phyloP scores from a whole-genome alignment of 2,329 filamentous ascomycete genomes.

The Ceratocystis colombiana region DNA sequence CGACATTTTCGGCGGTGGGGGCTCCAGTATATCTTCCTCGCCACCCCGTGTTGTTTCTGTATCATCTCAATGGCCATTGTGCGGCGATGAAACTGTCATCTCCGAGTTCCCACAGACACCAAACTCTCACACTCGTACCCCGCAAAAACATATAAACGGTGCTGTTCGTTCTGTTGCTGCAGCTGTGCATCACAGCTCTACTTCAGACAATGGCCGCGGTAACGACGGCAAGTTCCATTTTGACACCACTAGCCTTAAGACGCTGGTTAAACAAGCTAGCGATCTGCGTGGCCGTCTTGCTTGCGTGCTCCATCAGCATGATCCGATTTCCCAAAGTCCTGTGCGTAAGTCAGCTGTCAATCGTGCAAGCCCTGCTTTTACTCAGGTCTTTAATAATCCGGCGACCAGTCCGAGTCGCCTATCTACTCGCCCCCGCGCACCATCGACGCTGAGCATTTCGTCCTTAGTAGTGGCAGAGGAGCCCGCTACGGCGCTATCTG shows the following conservation, averaged over 20 bases:
- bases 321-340: slow-evolving; percentile 39
- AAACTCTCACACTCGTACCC: slow-evolving; percentile 24
- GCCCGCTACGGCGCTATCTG: not conserved
- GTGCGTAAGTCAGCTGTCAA: slow-evolving; percentile 39
- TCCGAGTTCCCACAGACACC: slow-evolving; percentile 34
- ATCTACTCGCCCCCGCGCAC: not conserved
- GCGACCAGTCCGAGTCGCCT: slow-evolving; percentile 28
- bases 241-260: slow-evolving; percentile 58
- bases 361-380: slow-evolving; percentile 51
- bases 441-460: slow-evolving; percentile 10
- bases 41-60: slow-evolving; percentile 12
- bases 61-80: slow-evolving; percentile 21
- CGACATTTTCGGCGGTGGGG: slow-evolving; percentile 49
- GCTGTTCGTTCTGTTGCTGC: slow-evolving; percentile 54
- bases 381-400: slow-evolving; percentile 54
- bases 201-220: slow-evolving; percentile 32
- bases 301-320: slow-evolving; percentile 49
- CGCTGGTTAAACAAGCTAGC: slow-evolving; percentile 53
- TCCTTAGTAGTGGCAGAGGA: slow-evolving; percentile 1
- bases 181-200: slow-evolving; percentile 49
- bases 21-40: slow-evolving; percentile 18
- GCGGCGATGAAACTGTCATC: slow-evolving; percentile 17
- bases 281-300: slow-evolving; percentile 50
- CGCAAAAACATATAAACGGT: slow-evolving; percentile 36
- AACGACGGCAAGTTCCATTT: slow-evolving; percentile 50